These are phyloP conservation scores for Vigna hirtella DNA, from an alignment of 306 rosid genomes.

Conservation along the genomic window DNA sequence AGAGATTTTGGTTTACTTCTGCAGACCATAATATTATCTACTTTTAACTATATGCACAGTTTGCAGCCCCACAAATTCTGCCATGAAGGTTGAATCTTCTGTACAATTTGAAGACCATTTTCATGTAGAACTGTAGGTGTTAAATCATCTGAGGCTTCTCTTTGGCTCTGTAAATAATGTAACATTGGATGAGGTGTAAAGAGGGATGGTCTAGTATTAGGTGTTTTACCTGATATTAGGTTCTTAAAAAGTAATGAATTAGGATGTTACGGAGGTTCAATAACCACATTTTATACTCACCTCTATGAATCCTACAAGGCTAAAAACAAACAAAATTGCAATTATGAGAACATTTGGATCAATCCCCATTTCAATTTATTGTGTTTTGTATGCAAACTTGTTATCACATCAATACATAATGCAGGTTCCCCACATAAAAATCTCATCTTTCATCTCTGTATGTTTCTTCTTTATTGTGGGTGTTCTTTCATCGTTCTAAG, in stretches of 20 bases:
- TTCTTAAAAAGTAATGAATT: conserved; percentile 56
- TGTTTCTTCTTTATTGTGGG: neutral
- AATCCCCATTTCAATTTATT: conserved; percentile 37
- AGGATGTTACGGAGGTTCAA: conserved; percentile 54
- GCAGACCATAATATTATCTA: conserved; percentile 42
- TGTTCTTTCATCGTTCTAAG: neutral
- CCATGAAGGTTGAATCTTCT: conserved; percentile 53
- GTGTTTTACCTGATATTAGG: conserved; percentile 66
- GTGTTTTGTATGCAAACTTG: conserved; percentile 46
- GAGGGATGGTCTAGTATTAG: conserved; percentile 63
- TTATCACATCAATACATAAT: conserved; percentile 33
- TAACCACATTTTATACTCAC: conserved; percentile 46
- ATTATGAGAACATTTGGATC: conserved; percentile 36
- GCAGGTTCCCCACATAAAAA: conserved; percentile 19
- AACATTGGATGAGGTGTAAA: conserved; percentile 77
- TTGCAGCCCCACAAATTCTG: conserved; percentile 50
- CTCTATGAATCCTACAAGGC: conserved; percentile 16
- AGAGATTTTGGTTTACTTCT: conserved; percentile 49
- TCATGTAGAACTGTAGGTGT: conserved; percentile 44
- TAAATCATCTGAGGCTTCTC: conserved; percentile 58
- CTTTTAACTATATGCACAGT: conserved; percentile 50
- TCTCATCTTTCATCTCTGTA: neutral
- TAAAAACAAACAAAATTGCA: conserved; percentile 36
- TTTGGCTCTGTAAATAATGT: conserved; percentile 76
- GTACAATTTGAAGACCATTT: conserved; percentile 62